phyloP scores from a whole-genome alignment of 148 eudicot genomes.

The Dianthus caryophyllus region DNA sequence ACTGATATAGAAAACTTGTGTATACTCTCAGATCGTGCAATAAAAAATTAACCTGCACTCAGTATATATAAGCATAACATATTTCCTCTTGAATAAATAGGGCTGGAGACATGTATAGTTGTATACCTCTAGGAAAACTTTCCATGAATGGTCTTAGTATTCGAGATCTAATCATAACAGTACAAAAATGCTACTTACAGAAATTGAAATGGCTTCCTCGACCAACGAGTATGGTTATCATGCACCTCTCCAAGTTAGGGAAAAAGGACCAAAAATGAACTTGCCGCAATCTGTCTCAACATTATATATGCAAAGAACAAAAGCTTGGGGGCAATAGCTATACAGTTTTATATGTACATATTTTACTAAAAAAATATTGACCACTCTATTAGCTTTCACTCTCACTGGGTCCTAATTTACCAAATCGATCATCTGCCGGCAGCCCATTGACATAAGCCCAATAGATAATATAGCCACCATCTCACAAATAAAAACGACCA shows the following conservation, averaged over 20 bases:
- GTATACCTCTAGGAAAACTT: background rate
- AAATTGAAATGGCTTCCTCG: constrained; percentile 18
- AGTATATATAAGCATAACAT: background rate
- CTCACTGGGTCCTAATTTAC: background rate
- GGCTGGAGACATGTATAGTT: constrained; percentile 9
- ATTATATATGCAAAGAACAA: constrained; percentile 21
- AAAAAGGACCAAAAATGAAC: constrained; percentile 16
- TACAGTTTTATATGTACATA: background rate
- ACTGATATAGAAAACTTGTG: background rate
- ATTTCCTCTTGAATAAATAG: background rate
- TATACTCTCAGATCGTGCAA: constrained; percentile 19
- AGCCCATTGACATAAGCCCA: background rate
- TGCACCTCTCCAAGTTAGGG: constrained; percentile 16
- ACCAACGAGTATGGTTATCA: constrained; percentile 9
- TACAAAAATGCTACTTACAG: constrained; percentile 20
- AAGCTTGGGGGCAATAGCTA: constrained; percentile 12
- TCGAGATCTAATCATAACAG: constrained; percentile 14
- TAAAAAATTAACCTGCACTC: constrained; percentile 7
- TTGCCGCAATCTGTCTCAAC: constrained; percentile 27
- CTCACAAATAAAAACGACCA: constrained; percentile 8
- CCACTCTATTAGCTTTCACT: background rate
- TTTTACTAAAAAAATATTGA: constrained; percentile 2
- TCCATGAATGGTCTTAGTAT: constrained; percentile 20
- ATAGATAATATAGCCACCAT: background rate
- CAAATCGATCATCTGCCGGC: constrained; percentile 8